These are phyloP conservation scores for Umbelopsis sp. DNA, from an alignment of 371 early-diverging fungal species.

Conservation along the genomic window DNA sequence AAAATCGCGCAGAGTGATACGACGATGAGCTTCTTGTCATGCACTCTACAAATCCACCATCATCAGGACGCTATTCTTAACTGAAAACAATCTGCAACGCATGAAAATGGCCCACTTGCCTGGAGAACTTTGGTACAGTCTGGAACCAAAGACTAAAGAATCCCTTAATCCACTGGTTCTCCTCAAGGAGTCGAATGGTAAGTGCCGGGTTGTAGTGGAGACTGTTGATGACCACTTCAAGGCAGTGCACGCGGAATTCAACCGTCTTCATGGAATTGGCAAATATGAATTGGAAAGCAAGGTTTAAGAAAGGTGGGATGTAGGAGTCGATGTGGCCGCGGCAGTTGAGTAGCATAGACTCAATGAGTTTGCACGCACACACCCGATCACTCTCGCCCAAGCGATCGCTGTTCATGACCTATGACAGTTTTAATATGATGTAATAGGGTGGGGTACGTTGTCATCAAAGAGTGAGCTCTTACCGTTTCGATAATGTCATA, in stretches of 20 bases:
- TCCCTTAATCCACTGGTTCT: slow-evolving; percentile 70
- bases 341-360: slow-evolving; percentile 78
- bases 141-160: slow-evolving; percentile 86
- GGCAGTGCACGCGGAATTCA: slow-evolving; percentile 60
- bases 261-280: slow-evolving; percentile 60
- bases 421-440: too few relatives aligned
- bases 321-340: slow-evolving; percentile 72
- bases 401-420: slow-evolving; percentile 66
- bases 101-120: slow-evolving; percentile 22
- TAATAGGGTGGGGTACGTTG: too few relatives aligned
- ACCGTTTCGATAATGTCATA: slow-evolving; percentile 71
- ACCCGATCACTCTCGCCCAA: slow-evolving; percentile 72
- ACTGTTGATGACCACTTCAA: slow-evolving; percentile 78
- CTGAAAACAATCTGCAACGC: background rate
- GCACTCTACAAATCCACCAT: slow-evolving; percentile 62
- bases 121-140: slow-evolving; percentile 66
- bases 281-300: slow-evolving; percentile 68
- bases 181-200: slow-evolving; percentile 78
- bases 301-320: slow-evolving; percentile 59
- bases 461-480: background rate
- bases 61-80: background rate
- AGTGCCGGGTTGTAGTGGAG: slow-evolving; percentile 82
- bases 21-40: slow-evolving; percentile 91
- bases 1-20: slow-evolving; percentile 77
- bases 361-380: slow-evolving; percentile 77